Conservation (phyloP, 164 flowering plant genomes). For the Protea cynaroides region DNA sequence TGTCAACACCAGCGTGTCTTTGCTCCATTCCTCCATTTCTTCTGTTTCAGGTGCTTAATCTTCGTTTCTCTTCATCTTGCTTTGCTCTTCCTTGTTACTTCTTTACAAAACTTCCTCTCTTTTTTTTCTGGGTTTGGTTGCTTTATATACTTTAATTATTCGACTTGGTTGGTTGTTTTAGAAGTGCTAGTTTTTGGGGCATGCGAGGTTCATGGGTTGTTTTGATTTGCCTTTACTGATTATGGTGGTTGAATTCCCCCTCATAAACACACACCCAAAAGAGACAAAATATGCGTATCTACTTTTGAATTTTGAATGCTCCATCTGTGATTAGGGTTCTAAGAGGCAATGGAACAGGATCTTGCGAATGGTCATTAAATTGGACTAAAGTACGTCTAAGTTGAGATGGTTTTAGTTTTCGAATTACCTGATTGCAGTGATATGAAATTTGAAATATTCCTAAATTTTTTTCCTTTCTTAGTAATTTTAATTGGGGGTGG, state of each 20-base stretch:
- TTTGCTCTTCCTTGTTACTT: not conserved
- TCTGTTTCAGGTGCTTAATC: constrained; percentile 57
- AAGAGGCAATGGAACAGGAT: not conserved
- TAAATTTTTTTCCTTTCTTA: too few species aligned
- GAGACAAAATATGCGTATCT: not conserved
- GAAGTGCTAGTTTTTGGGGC: not conserved
- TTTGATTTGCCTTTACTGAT: not conserved
- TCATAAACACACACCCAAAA: not conserved
- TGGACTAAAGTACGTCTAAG: not conserved
- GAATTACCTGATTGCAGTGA: not conserved
- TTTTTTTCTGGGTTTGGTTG: not conserved
- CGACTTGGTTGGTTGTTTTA: not conserved
- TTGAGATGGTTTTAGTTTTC: not conserved
- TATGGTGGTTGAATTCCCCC: not conserved
- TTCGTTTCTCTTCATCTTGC: not conserved
- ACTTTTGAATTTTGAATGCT: not conserved
- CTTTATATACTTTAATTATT: not conserved
- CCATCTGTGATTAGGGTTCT: not conserved
- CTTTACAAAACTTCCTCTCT: not conserved
- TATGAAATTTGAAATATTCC: too few species aligned
- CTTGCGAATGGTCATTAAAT: too few species aligned
- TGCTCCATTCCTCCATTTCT: constrained; percentile 75
- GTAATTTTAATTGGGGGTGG: too few species aligned
- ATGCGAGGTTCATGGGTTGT: not conserved
- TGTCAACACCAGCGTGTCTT: constrained; percentile 82